Conservation (phyloP, 2,329 filamentous ascomycete species). For the Aspergillus alliaceus region DNA sequence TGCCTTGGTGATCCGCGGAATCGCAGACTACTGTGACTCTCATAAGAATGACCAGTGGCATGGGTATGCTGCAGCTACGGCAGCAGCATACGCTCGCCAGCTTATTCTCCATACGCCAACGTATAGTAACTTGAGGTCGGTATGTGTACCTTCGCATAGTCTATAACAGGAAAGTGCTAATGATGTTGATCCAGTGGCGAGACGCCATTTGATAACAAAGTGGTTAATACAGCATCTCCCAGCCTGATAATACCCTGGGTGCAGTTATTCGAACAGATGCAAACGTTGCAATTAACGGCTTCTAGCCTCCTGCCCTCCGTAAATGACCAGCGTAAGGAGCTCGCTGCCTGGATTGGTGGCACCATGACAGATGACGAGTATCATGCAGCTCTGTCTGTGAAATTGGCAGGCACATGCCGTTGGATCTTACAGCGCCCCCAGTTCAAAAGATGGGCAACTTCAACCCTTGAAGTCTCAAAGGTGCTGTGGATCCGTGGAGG, state of each 20-base stretch:
- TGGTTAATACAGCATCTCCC: neutral
- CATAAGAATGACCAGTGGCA: constrained; percentile 20
- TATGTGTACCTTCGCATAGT: neutral
- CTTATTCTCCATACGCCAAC: constrained; percentile 43
- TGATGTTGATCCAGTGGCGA: neutral
- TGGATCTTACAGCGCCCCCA: neutral
- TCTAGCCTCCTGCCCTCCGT: neutral
- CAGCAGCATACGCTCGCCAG: constrained; percentile 29
- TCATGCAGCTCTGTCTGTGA: neutral
- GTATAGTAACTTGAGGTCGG: neutral
- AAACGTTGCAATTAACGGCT: neutral
- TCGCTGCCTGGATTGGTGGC: neutral
- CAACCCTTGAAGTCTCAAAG: neutral
- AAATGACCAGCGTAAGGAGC: neutral
- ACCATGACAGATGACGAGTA: neutral
- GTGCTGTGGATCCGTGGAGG: neutral
- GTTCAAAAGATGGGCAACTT: neutral
- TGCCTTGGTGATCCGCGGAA: constrained; percentile 21
- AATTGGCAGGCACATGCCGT: neutral
- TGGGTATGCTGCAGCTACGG: constrained; percentile 41
- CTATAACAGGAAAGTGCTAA: neutral
- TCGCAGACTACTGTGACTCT: constrained; percentile 22
- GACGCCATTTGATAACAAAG: neutral
- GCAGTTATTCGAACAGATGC: neutral
- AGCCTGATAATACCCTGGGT: neutral